Conservation (phyloP, 129 eudicot species). For the Arctium lappa region DNA sequence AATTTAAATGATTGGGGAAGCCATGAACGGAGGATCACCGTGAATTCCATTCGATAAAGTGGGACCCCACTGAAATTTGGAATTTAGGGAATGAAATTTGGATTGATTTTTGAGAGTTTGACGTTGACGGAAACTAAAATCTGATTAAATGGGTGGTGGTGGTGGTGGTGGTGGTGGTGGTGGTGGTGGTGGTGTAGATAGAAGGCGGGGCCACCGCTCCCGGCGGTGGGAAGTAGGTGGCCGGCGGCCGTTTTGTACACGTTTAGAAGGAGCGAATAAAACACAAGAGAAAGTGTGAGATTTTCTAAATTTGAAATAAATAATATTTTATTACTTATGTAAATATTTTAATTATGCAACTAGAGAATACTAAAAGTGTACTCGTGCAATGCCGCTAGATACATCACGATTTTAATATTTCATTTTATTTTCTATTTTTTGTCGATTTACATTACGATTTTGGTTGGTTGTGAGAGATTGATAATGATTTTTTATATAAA, state of each 20-base stretch:
- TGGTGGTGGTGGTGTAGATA: conserved; percentile 11
- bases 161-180: conserved; percentile 4
- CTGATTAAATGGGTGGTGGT: conserved; percentile 12
- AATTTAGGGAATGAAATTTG: neutral
- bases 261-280: neutral
- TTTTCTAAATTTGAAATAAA: too few species aligned
- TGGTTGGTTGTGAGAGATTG: too few species aligned
- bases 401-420: too few species aligned
- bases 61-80: conserved; percentile 8
- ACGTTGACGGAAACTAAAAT: neutral
- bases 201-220: conserved; percentile 7
- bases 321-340: too few species aligned
- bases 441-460: too few species aligned
- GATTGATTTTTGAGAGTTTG: neutral
- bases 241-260: neutral
- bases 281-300: too few species aligned
- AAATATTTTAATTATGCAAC: too few species aligned
- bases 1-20: conserved; percentile 1
- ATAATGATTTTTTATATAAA: too few species aligned
- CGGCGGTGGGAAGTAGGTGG: neutral
- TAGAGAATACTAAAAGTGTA: too few species aligned
- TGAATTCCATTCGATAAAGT: neutral
- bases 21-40: neutral
- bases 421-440: too few species aligned
- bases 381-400: too few species aligned